Base-by-base conservation (phyloP, 1,284 basidiomycete species). In the Cutaneotrichosporon sp. region DNA sequence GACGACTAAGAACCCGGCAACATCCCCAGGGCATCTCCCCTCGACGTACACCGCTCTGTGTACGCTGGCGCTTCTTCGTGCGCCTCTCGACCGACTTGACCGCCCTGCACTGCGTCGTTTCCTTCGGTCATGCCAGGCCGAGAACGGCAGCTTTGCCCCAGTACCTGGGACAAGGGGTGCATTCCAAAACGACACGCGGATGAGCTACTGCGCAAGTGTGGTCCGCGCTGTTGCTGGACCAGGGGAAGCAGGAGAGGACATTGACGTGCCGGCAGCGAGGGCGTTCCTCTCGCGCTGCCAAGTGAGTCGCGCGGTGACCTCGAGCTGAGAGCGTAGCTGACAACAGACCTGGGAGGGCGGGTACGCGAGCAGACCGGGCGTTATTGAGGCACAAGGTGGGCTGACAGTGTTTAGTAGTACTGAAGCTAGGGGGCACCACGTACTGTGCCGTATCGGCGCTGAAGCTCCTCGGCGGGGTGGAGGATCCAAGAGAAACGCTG, bases 11-110 rank as follows among this genome's bases (percentile, higher is more conserved):
- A 72, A 52, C 64, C 73, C 75, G 5, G 75, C 79, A 46, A 79
- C 81, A 59, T 82, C 88, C 57, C 79, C 81, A 5, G 85, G 88
- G 0, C 87, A 94, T 69, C 77, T 94, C n/a, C 90, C 93, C 52
- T 88, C 90, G 80, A 91, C 91, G 8, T 96, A 96, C 66, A 89
- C 90, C 1, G 88, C 90, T 0, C 70, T 96, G 3, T 75, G 92
- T 2, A 80, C 82, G 0, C 82, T 96, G 4, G 83, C 86, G 0
- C 85, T 94, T 55, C 79, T 96, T 7, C 80, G 86, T n/a, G 89
- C 91, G 62, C 83, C 88, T 60, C 84, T 90, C 60, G 72, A 79
- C 38, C 74, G 76, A 43, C 76, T 94, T 17, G 81, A 94, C 64
- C 78, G 83, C 39, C 34, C 71, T 2, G 87, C 84, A 0, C 72